Evolutionary conservation across 805 yeast genomes (phyloP).

Genomic region (Ogataea philodendri): DNA sequence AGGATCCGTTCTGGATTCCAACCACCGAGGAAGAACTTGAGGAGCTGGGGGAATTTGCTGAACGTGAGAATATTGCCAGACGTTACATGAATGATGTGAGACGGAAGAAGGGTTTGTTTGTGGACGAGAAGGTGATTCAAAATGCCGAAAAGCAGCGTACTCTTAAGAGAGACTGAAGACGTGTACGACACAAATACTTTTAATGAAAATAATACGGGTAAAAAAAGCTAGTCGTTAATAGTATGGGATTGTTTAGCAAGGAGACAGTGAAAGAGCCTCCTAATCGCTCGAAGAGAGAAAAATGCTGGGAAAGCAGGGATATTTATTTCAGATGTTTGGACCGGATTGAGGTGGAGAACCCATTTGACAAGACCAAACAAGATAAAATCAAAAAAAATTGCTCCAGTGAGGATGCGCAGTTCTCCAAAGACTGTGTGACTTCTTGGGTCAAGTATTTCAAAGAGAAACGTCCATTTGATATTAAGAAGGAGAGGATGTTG

Average conservation of each 20-base stretch:
- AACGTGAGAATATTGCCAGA: slow-evolving; percentile 87
- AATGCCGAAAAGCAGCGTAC: slow-evolving; percentile 95
- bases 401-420: slow-evolving; percentile 51
- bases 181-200: slow-evolving; percentile 7
- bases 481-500: slow-evolving; percentile 64
- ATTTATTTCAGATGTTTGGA: slow-evolving; percentile 72
- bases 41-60: slow-evolving; percentile 89
- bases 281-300: slow-evolving; percentile 63
- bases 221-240: no score
- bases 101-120: slow-evolving; percentile 81
- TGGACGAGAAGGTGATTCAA: slow-evolving; percentile 85
- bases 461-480: slow-evolving; percentile 79
- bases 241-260: slow-evolving; percentile 51
- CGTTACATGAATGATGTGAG: slow-evolving; percentile 80
- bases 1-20: slow-evolving; percentile 99
- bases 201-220: slow-evolving; percentile 1
- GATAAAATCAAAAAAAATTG: slow-evolving; percentile 55
- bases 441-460: slow-evolving; percentile 91
- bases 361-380: slow-evolving; percentile 54
- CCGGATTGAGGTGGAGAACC: slow-evolving; percentile 62
- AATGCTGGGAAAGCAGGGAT: slow-evolving; percentile 92
- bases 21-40: slow-evolving; percentile 95
- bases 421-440: slow-evolving; percentile 73
- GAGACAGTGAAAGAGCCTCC: slow-evolving; percentile 38
- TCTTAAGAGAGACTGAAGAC: slow-evolving; percentile 55